Base-by-base conservation (phyloP, 805 yeast genomes). In the Zygoascus biomembranicola region DNA sequence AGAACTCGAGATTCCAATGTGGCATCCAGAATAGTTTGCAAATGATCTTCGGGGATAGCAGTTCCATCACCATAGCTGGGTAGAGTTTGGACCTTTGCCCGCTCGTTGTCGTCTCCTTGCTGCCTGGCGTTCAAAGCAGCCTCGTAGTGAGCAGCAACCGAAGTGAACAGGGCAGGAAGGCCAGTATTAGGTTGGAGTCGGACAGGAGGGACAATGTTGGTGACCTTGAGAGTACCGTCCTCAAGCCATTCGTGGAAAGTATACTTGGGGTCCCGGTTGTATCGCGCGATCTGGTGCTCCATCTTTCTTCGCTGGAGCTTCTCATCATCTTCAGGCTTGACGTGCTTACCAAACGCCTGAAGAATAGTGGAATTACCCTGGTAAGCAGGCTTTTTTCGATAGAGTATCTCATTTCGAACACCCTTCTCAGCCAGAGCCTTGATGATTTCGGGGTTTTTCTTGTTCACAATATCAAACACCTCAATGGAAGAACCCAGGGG, bases 271-370 rank as follows among this genome's bases (percentile, higher is more conserved):
- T 42, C 55, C 20, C 55, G 46, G 53, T 42, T 42, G 39, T 52
- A 52, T 18, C 55, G 52, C 19, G 6, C 28, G 28, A 52, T 52
- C 32, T 52, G 55, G 10, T 39, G 45, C 41, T 52, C 54, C 39
- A 52, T 52, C 48, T 52, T 52, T 4, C 5, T 16, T 18, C 39
- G 5, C 18, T 26, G 46, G 5, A 28, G 23, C 20, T 23, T 37
- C 32, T 52, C 54, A 39, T 44, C 45, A 26, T 52, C 55, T 3
- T 42, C 55, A n/a, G 48, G 37, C 43, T 50, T 41, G 20, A 52
- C 52, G 5, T 52, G 28, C 53, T 52, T 52, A 4, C 55, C 55
- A 50, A 52, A 52, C 14, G 55, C 55, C 28, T 52, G 48, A 28
- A 32, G n/a, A 20, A 52, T 16, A n/a, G 55, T 52, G 10, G 55